phyloP scores from a whole-genome alignment of 768 basidiomycete species.

The Myochromella boudieri region DNA sequence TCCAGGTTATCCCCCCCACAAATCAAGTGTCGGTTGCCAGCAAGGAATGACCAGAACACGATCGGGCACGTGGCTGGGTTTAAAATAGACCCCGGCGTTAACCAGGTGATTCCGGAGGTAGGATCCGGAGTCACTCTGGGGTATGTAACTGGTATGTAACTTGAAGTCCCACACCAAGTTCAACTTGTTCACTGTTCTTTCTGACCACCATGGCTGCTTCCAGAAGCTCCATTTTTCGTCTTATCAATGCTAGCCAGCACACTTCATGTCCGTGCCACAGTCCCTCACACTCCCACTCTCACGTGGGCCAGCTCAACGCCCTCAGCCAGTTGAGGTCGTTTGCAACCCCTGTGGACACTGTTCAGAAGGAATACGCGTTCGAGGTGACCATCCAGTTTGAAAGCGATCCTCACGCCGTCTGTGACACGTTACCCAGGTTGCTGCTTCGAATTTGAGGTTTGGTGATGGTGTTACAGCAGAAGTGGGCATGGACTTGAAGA shows the following conservation, averaged over 20 bases:
- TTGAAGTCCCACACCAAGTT: too few relatives aligned
- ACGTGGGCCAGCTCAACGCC: constrained; percentile 43
- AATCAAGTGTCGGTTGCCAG: too few relatives aligned
- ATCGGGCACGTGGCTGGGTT: too few relatives aligned
- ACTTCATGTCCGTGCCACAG: constrained; percentile 81
- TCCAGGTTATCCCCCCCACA: too few relatives aligned
- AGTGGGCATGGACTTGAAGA: constrained; percentile 92
- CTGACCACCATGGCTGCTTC: constrained; percentile 52
- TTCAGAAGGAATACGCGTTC: constrained; percentile 90
- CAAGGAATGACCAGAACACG: too few relatives aligned
- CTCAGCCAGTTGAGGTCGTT: constrained; percentile 67
- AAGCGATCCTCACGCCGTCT: background rate
- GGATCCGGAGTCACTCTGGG: too few relatives aligned
- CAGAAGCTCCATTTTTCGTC: constrained; percentile 64
- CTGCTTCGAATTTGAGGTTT: constrained; percentile 86
- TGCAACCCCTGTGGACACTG: constrained; percentile 71
- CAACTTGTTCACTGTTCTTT: too few relatives aligned
- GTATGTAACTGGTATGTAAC: too few relatives aligned
- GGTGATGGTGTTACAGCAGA: constrained; percentile 89
- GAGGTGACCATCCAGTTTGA: constrained; percentile 47
- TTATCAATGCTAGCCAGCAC: constrained; percentile 76
- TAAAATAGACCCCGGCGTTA: too few relatives aligned
- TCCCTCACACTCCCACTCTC: constrained; percentile 43
- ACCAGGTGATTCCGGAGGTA: too few relatives aligned
- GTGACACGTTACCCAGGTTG: constrained; percentile 47